Base-by-base conservation (phyloP, 305 asterid genomes). In the Plantago coronopus region DNA sequence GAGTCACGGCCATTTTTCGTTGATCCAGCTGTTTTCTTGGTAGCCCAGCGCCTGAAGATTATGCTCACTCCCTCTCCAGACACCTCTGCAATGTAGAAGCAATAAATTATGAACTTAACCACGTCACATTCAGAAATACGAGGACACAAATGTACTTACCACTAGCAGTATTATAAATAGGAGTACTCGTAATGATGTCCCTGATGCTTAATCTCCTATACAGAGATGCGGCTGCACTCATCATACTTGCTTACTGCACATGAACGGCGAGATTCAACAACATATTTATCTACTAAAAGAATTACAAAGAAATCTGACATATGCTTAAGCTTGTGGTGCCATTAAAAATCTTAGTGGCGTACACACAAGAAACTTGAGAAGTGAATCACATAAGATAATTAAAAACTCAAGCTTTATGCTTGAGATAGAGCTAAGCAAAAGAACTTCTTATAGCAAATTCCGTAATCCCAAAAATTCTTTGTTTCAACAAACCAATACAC, bases 1-100 rank as follows among this genome's bases (percentile, higher is more conserved):
- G 97, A 88, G 77, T 91, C 91, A 31, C 96, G 89, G 19, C 97
- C 95, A 65, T 91, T 91, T 81, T 91, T 91, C 20, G 98, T 82
- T 53, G 96, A 91, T 56, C 98, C 96, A 22, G 91, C 91, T 16
- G 91, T 81, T 74, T 88, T 88, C 48, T 91, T 91, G 64, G 94
- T 79, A 54, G 98, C 95, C 95, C 94, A 88, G 34, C 96, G 82
- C 75, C 87, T 78, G 74, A 91, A 81, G 40, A 88, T 70, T 75
- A 91, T 72, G 86, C 87, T 84, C 64, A 88, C 73, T 53, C 96
- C 96, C 29, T 74, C 91, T 59, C 88, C 85, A 57, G 90, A 82
- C 48, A 69, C 88, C 71, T 78, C 91, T 86, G 34, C 8, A 70
- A 8, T 40, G 57, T 57, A 45, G 15, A 57, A 63, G 18, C 8